A percentile compares a stretch with the other conserved stretches of the same genome.
Evolutionary conservation across 345 rosid species (phyloP).

Genomic region (Reutealis trisperma): DNA sequence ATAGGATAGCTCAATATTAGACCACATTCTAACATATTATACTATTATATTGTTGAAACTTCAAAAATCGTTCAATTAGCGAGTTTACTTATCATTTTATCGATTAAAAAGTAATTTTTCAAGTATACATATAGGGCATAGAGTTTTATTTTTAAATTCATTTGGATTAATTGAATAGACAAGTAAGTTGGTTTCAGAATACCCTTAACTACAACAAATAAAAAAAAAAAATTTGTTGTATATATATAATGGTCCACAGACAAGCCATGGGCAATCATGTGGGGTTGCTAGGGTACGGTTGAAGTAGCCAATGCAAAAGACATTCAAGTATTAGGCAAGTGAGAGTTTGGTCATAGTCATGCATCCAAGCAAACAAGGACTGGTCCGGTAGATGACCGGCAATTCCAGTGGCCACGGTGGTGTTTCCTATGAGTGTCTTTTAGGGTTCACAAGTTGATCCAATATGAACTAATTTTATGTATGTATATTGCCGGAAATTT

Average conservation of each 20-base stretch:
- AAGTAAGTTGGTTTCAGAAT: not conserved
- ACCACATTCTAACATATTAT: no score
- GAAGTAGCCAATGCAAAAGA: conserved; percentile 1
- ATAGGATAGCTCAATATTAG: no score
- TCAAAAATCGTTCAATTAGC: no score
- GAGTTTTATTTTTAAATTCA: no score
- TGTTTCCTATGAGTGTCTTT: conserved; percentile 14
- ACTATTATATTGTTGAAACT: no score
- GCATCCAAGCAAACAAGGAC: conserved; percentile 1
- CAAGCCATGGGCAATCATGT: conserved; percentile 36
- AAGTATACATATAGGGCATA: no score
- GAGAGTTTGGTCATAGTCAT: conserved; percentile 19
- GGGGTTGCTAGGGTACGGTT: conserved; percentile 28
- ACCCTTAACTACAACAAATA: not conserved
- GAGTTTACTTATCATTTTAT: no score
- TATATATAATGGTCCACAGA: conserved; percentile 19
- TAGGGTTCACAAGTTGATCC: not conserved
- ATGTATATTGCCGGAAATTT: no score
- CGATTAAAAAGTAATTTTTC: no score
- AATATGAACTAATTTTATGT: no score
- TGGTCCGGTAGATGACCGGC: conserved; percentile 52
- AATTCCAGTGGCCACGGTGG: conserved; percentile 36
- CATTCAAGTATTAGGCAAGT: not conserved
- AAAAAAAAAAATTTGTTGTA: no score
- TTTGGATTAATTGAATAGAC: no score